phyloP scores from a whole-genome alignment of 768 basidiomycete genomes.

The Fomitopsis serialis region DNA sequence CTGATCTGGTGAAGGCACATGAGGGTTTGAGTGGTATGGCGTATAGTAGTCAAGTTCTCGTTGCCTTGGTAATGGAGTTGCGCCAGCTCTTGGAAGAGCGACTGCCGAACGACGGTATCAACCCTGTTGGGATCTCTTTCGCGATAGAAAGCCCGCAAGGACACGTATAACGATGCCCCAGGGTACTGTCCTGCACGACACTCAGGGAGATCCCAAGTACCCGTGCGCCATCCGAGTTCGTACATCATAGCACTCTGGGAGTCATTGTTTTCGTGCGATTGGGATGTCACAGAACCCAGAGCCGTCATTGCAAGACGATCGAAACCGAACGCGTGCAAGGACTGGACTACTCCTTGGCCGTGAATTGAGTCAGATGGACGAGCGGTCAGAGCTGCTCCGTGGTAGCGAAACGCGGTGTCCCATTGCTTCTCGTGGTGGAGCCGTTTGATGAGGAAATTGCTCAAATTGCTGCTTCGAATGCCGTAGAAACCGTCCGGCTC shows the following conservation, averaged over 20 bases:
- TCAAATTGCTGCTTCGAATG: conserved; percentile 74
- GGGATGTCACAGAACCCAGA: conserved; percentile 28
- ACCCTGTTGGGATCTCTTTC: conserved; percentile 56
- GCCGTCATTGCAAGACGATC: conserved; percentile 77
- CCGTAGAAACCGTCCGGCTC: conserved; percentile 99
- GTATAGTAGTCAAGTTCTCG: conserved; percentile 77
- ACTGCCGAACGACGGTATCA: conserved; percentile 41
- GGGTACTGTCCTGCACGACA: conserved; percentile 36
- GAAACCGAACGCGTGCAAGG: conserved; percentile 89
- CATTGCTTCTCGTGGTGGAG: conserved; percentile 93
- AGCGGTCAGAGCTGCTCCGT: conserved; percentile 80
- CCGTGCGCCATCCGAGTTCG: conserved; percentile 89
- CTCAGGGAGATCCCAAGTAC: conserved; percentile 91
- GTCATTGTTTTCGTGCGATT: conserved; percentile 24
- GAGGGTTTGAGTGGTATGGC: conserved; percentile 60
- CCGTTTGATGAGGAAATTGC: conserved; percentile 73
- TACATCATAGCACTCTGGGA: conserved; percentile 48
- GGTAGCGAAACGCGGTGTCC: conserved; percentile 85
- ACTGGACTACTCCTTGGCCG: conserved; percentile 63
- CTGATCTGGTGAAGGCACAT: conserved; percentile 79
- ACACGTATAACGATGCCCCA: conserved; percentile 65
- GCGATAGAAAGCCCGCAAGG: conserved; percentile 77
- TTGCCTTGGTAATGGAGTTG: conserved; percentile 61
- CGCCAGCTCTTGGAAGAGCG: conserved; percentile 56
- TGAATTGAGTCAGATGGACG: conserved; percentile 36